Base-by-base conservation (phyloP, 1,284 basidiomycete species). In the Amylostereum chailletii region DNA sequence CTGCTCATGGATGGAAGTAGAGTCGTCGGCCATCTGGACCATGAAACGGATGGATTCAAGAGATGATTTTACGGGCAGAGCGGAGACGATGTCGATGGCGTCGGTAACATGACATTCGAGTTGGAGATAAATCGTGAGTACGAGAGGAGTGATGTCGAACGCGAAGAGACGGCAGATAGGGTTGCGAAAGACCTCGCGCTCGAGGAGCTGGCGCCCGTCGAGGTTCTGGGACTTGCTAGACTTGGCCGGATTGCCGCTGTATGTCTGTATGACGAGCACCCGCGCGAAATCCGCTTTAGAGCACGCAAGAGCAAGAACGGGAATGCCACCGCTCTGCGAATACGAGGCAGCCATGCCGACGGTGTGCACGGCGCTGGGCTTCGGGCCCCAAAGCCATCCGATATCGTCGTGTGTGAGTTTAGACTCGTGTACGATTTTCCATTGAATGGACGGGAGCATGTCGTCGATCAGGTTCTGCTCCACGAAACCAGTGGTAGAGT, bases 11-110 rank as follows among this genome's bases (percentile, higher is more conserved):
- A 57, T 26, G 30, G 27, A 32, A 10, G 31, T 27, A 4, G 29
- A 34, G 19, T 54, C 55, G 9, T 34, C 48, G 19, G 56, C 8
- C 7, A 51, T 41, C 29, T 30, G 38, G 19, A 46, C 8, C n/a
- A 56, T 47, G 6, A 51, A 33, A 10, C 6, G 37, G n/a, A 48
- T 3, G 8, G 56, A 44, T 19, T 31, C 30, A 11, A 49, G 50
- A 19, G 34, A 38, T 37, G 27, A 26, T 9, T 39, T 34, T n/a
- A 52, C 19, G n/a, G 32, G 43, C 30, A 56, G 48, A 9, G 56
- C 72, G 0, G 74, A 76, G 57, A 84, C 81, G 26, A 87, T 66
- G 55, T 86, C 81, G 42, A 86, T 63, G 6, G 64, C 75, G 41
- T 70, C 66, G 6, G 56, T 51, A 26, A 80, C 61, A 27, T 62